These are phyloP conservation scores for Fusarium buharicum DNA, from an alignment of 2,329 filamentous ascomycete species.

Conservation along the genomic window DNA sequence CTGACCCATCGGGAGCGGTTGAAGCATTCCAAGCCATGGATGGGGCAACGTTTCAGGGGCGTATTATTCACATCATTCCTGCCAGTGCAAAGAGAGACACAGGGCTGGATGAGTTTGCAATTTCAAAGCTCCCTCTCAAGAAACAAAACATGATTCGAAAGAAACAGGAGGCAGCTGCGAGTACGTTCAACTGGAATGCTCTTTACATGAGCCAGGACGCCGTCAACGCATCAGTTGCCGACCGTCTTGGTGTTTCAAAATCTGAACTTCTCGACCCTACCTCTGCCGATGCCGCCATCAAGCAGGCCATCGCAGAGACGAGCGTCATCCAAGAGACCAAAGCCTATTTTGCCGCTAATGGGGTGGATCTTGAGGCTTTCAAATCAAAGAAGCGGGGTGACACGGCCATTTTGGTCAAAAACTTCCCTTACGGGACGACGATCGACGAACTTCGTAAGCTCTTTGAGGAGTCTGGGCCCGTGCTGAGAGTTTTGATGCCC, in stretches of 20 bases:
- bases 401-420: constrained; percentile 90
- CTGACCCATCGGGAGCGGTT: constrained; percentile 76
- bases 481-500: constrained; percentile 88
- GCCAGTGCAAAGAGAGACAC: constrained; percentile 83
- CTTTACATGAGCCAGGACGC: constrained; percentile 98
- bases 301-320: constrained; percentile 96
- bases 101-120: constrained; percentile 85
- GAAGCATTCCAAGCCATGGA: constrained; percentile 83
- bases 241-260: constrained; percentile 88
- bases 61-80: constrained; percentile 89
- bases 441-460: constrained; percentile 80
- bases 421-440: constrained; percentile 86
- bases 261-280: constrained; percentile 94
- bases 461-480: constrained; percentile 86
- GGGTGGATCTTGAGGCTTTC: constrained; percentile 92
- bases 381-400: constrained; percentile 86
- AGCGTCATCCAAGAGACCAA: constrained; percentile 97
- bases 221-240: constrained; percentile 88
- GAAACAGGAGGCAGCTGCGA: constrained; percentile 80
- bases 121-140: constrained; percentile 92
- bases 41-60: constrained; percentile 89
- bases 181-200: constrained; percentile 97
- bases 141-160: constrained; percentile 92
- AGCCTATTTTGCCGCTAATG: constrained; percentile 85
- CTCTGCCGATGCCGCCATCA: constrained; percentile 91